Base-by-base conservation (phyloP, 768 basidiomycete species). In the Agrocybe chaxingu region DNA sequence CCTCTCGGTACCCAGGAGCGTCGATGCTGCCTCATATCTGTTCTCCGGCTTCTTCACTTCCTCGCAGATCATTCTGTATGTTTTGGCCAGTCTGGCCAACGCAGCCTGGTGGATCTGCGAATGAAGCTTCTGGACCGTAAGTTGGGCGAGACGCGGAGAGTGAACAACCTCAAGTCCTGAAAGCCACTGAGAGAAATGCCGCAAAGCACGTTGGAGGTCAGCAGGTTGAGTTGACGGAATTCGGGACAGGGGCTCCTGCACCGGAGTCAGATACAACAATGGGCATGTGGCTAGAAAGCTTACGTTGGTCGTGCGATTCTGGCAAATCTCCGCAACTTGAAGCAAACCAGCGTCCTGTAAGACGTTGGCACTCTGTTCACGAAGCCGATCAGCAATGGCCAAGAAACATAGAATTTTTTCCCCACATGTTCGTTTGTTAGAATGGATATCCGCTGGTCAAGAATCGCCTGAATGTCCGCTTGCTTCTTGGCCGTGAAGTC, bases 1-100 rank as follows among this genome's bases (percentile, higher is more conserved):
- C 65, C 90, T 68, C 69, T 89, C 86, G 54, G 86, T 83, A 10
- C 92, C 88, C 35, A 96, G 67, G 50, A 96, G 64, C 16, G 93
- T 94, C 52, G 84, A 78, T 11, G 84, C 89, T n/a, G 94, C 95
- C 69, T 98, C 94, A 61, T 98, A 99, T 65, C 76, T 78, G 55
- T 92, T 92, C 65, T 81, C 79, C 37, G 83, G 78, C 47, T 80
- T 82, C 61, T 80, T 78, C 11, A 98, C 88, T 48, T 85, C 81
- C 41, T 85, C 85, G 64, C 88, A 94, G 2, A 98, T 70, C 54
- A 73, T 62, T 7, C 71, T 76, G 68, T 98, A 99, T 2, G 85
- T 82, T 30, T 66, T 67, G 2, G 80, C 86, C 52, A 98, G 70
- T 9, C 84, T 75, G 32, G 71, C 70, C 52, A 98, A 70, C 1